Conservation (phyloP, 176 grass and related monocot species). For the Musa schizocarpa region DNA sequence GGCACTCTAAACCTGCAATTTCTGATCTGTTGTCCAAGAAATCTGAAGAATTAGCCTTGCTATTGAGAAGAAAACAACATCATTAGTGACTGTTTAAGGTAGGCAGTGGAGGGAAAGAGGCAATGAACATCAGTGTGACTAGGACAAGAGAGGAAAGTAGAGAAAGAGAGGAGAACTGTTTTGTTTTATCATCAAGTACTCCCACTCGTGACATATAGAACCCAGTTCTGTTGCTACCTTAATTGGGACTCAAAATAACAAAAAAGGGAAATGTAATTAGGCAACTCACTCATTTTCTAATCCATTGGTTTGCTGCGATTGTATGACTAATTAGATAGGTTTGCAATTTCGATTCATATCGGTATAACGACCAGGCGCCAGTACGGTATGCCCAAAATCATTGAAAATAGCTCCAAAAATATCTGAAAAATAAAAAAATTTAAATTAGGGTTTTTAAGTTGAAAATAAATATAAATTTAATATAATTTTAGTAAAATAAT, state of each 20-base stretch:
- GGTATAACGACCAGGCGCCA: too few relatives aligned
- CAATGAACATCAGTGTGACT: background rate
- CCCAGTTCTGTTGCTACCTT: too few relatives aligned
- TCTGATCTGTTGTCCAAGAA: background rate
- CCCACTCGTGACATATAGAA: too few relatives aligned
- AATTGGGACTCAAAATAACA: background rate
- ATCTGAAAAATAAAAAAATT: too few relatives aligned
- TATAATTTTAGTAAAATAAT: too few relatives aligned
- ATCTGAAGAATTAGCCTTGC: background rate
- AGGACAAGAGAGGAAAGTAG: background rate
- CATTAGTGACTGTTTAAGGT: background rate
- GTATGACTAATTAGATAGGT: background rate
- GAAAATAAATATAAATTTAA: too few relatives aligned
- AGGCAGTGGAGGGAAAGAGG: background rate
- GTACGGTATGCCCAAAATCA: too few relatives aligned
- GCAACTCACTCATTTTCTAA: background rate
- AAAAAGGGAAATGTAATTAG: background rate
- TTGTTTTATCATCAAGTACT: too few relatives aligned
- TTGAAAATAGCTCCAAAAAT: too few relatives aligned
- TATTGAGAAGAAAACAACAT: background rate
- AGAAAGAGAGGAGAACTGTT: background rate
- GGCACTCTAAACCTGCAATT: background rate
- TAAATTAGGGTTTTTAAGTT: too few relatives aligned
- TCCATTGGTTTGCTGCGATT: background rate
- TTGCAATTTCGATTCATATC: too few relatives aligned